Evolutionary conservation across 192 early-diverging fungal genomes (phyloP), one percentile per base, ranked within the genome.

Genomic region (Coemansia furcata): DNA sequence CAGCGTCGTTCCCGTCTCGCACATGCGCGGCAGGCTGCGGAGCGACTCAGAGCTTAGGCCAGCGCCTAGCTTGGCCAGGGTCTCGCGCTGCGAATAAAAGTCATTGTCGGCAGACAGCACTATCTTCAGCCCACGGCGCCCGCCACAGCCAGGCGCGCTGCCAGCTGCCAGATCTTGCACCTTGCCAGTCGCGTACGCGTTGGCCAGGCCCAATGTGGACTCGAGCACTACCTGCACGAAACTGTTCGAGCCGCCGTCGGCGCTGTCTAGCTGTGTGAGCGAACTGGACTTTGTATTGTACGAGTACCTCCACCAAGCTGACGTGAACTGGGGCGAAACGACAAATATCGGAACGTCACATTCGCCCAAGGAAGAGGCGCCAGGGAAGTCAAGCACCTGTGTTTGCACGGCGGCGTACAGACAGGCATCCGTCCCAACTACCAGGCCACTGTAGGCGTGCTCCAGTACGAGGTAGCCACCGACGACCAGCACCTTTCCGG

Each of bases 401-500:
- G 69, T 67, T 50, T 71, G 75, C 21, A 95, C 87, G 8, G 87
- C 75, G 3, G 90, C 85, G 77, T 92, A 95, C 65, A 99, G 95
- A 29, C 96, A 85, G 9, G 97, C 86, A 50, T 88, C 85, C 5
- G 93, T 91, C 19, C 90, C 93, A 39, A 96, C 82, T 4, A 97
- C 94, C 19, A 97, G 83, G 4, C 96, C 97, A 21, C 78, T 78
- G 76, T 90, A 92, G 23, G 64, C 64, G 30, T 84, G 89, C 61
- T 96, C 94, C 12, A 99, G 85, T 6, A 99, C 95, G 0, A 99
- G 86, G 75, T 99, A 99, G 21, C 97, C 97, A 23, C 97, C 97
- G 0, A 87, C 83, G 0, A 98, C 38, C 6, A 99, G 90, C 12
- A 97, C 97, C 69, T 99, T 99, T 12, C 97, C 97, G 5, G 97